Base-by-base conservation (phyloP, 2,329 filamentous ascomycete genomes). In the Colletotrichum orbiculare region DNA sequence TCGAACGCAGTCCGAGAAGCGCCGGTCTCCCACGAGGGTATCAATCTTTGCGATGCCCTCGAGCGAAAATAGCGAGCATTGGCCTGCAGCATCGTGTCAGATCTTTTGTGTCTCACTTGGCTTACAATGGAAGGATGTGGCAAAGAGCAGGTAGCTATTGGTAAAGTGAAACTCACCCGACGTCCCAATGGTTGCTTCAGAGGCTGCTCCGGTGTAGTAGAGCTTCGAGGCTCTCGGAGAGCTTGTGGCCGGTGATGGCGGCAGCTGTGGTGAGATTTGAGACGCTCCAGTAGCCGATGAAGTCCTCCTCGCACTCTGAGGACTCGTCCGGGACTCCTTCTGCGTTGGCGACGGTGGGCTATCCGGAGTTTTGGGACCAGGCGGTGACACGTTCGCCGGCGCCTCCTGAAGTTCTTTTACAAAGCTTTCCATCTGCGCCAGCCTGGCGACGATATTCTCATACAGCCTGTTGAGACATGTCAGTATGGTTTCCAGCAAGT, bases 61-160 rank as follows among this genome's bases (percentile, higher is more conserved):
- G 11, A 37, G 25, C 7, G 56, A 59, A 13, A 73, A 73, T 17
- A 70, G 66, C 8, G 71, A 70, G 9, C 67, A 70, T 33, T 62
- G 67, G 2, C 53, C 70, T 43, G 9, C 42, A 25, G 10, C 1
- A 12, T 25, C 1, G 10, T 2, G 42, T 13, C 15, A 15, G 43
- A 17, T 17, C 6, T 5, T 5, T 17, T 6, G 8, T 25, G 43
- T 11, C 17, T 46, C 15, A 41, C 13, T 41, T 2, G 38, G 38
- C 38, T 25, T 25, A 2, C 25, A 25, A 41, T 70, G 5, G 41
- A 64, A 2, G 56, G 46, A 8, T 25, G 8, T 2, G 33, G 6
- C 10, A 4, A 48, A 7, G 15, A 33, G 0, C 9, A 37, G 1
- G 1, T 54, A 64, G 9, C 43, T 71, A 9, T 54, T 25, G 25